phyloP scores from a whole-genome alignment of 2,329 filamentous ascomycete genomes.

The Ilyonectria mors-panacis region DNA sequence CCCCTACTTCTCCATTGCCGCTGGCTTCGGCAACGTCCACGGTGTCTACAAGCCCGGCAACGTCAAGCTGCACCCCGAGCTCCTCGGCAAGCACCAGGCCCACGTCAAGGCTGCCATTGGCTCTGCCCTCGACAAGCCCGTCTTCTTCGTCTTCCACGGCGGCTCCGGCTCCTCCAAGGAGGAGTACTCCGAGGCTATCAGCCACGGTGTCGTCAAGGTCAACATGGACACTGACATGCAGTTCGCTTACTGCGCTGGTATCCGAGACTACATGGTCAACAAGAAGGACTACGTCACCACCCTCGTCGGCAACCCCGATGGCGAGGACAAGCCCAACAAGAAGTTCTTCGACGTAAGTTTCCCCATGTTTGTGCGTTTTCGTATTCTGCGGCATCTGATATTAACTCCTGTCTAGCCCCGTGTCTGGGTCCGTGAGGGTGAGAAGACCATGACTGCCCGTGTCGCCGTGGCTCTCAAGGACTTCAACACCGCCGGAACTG shows the following conservation, averaged over 20 bases:
- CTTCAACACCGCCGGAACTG: conserved; percentile 76
- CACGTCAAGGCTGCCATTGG: conserved; percentile 87
- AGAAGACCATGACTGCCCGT: conserved; percentile 94
- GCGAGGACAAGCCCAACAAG: conserved; percentile 99
- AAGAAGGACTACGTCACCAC: conserved; percentile 95
- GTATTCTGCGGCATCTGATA: background rate
- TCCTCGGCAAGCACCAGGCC: conserved; percentile 96
- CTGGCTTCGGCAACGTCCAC: conserved; percentile 99
- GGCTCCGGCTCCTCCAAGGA: conserved; percentile 92
- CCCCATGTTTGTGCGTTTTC: background rate
- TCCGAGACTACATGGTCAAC: conserved; percentile 93
- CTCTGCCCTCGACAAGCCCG: conserved; percentile 85
- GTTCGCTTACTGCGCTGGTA: conserved; percentile 91
- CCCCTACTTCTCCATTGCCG: conserved; percentile 97
- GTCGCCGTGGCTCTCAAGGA: conserved; percentile 86
- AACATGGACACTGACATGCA: conserved; percentile 99
- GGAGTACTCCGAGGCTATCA: conserved; percentile 91
- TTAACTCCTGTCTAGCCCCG: conserved; percentile 71
- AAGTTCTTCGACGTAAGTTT: conserved; percentile 80
- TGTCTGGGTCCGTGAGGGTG: conserved; percentile 96
- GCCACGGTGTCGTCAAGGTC: conserved; percentile 98
- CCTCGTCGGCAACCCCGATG: conserved; percentile 95
- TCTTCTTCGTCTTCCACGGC: conserved; percentile 99
- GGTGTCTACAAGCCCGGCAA: conserved; percentile 99
- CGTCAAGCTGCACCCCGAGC: conserved; percentile 95